Conservation (phyloP, 148 eudicot species). For the Persicaria tinctoria region DNA sequence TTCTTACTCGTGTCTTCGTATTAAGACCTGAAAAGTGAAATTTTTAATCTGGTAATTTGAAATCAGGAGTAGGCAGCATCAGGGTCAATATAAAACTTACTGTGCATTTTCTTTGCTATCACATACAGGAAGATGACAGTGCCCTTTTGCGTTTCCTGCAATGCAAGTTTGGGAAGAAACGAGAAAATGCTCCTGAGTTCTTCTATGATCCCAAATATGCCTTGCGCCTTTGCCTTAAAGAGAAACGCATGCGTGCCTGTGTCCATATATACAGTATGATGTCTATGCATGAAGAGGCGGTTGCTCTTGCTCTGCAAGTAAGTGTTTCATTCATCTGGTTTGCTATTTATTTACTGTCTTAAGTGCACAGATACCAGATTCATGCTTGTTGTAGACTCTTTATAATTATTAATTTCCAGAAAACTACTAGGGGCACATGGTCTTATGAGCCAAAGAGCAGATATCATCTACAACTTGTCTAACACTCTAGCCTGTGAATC, state of each 20-base stretch:
- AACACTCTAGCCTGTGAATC: not conserved
- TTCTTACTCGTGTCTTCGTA: not conserved
- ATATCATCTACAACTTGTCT: not conserved
- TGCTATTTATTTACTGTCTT: not conserved
- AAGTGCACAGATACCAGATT: not conserved
- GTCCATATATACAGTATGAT: conserved; percentile 99
- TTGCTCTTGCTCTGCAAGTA: conserved; percentile 98
- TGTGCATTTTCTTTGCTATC: conserved; percentile 5
- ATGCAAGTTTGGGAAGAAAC: conserved; percentile 87
- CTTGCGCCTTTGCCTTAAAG: conserved; percentile 89
- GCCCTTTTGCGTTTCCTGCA: conserved; percentile 89
- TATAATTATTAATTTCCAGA: not conserved
- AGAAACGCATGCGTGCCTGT: conserved; percentile 95
- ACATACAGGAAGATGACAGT: conserved; percentile 81
- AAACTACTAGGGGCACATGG: not conserved
- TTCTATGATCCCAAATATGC: conserved; percentile 98
- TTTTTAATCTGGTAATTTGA: not conserved
- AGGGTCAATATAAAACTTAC: conserved; percentile 5
- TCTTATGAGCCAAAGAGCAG: not conserved
- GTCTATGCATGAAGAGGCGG: conserved; percentile 99
- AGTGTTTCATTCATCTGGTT: conserved; percentile 2
- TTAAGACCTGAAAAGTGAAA: not conserved
- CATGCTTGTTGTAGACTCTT: not conserved
- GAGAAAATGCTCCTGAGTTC: conserved; percentile 67
- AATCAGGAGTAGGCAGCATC: not conserved